Conservation (phyloP, 345 rosid genomes). For the Brassica incana region DNA sequence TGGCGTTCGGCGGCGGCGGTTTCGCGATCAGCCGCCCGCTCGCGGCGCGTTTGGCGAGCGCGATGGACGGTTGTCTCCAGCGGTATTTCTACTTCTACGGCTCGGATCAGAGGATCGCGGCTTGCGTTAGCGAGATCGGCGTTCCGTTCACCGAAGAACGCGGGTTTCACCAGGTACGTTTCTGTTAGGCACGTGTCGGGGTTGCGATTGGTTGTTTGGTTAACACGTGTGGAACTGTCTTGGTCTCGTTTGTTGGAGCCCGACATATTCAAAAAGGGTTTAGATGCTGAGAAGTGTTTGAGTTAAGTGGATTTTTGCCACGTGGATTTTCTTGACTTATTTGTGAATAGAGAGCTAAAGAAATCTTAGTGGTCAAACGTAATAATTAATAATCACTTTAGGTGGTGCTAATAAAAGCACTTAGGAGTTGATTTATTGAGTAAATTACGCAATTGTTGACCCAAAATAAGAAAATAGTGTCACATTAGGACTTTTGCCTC, state of each 20-base stretch:
- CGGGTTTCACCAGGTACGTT: constrained; percentile 87
- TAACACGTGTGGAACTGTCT: constrained; percentile 28
- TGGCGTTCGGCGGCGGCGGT: constrained; percentile 97
- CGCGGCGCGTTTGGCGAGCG: constrained; percentile 53
- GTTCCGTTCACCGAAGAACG: constrained; percentile 61
- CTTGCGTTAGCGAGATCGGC: constrained; percentile 74
- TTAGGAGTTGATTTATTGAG: neutral
- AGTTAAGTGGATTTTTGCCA: constrained; percentile 18
- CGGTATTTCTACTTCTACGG: constrained; percentile 74
- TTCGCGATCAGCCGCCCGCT: constrained; percentile 72
- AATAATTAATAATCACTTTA: constrained; percentile 28
- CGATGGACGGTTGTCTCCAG: constrained; percentile 68
- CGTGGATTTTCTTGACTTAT: constrained; percentile 15
- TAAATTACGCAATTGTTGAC: constrained; percentile 6
- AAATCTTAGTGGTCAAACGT: constrained; percentile 11
- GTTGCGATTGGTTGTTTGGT: neutral
- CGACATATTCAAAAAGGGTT: constrained; percentile 27
- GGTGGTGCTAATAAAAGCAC: constrained; percentile 20
- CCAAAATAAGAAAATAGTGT: neutral
- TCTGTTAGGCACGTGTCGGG: constrained; percentile 10
- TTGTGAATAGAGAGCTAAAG: neutral
- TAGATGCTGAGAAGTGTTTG: neutral
- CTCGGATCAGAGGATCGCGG: constrained; percentile 78
- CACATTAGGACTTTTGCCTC: neutral
- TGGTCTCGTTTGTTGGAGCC: constrained; percentile 2